Evolutionary conservation across 1,284 basidiomycete species (phyloP).

Genomic region (Ganoderma resinaceum): DNA sequence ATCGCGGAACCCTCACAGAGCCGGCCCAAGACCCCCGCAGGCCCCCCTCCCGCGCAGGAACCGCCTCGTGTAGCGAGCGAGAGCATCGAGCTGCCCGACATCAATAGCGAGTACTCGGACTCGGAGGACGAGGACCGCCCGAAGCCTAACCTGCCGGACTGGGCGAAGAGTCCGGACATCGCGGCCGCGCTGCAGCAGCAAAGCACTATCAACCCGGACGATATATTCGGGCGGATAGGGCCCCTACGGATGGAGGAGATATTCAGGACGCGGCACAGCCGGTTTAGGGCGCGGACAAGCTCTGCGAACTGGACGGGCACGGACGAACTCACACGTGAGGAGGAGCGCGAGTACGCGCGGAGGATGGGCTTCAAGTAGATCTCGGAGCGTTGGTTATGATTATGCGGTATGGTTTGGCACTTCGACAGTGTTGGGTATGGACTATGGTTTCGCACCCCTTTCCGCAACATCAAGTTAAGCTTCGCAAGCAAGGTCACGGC

Average conservation of each 20-base stretch:
- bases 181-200: conserved; percentile 80
- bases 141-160: conserved; percentile 76
- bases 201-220: conserved; percentile 88
- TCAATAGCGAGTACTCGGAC: conserved; percentile 95
- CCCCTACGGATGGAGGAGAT: conserved; percentile 89
- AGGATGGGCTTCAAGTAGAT: conserved; percentile 81
- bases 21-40: conserved; percentile 61
- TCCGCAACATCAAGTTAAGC: not conserved
- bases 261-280: conserved; percentile 75
- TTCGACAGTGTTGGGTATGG: not conserved
- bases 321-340: conserved; percentile 83
- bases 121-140: conserved; percentile 88
- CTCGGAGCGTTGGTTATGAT: not conserved
- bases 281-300: conserved; percentile 88
- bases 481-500: not conserved
- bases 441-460: not conserved
- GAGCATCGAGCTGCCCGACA: conserved; percentile 90
- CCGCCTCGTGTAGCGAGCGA: conserved; percentile 66
- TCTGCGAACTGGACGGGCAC: conserved; percentile 93
- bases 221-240: conserved; percentile 88
- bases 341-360: conserved; percentile 86
- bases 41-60: conserved; percentile 48
- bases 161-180: conserved; percentile 92
- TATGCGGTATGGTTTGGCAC: not conserved
- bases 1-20: conserved; percentile 36